Conservation (phyloP, 495 filamentous ascomycete species). For the Neurospora pannonica region DNA sequence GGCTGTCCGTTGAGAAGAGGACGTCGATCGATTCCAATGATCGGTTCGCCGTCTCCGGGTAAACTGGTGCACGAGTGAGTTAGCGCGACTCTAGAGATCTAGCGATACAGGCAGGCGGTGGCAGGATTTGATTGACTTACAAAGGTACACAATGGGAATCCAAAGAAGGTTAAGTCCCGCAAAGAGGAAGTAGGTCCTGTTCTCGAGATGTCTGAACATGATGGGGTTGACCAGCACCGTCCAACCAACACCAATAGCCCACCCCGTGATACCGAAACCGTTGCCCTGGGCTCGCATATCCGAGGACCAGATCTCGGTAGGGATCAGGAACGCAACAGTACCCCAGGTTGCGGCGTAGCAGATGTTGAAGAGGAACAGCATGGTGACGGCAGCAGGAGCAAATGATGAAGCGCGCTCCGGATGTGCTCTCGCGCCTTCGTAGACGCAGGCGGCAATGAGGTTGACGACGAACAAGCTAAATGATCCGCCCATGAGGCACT, state of each 20-base stretch:
- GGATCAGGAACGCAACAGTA: constrained; percentile 10
- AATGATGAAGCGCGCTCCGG: constrained; percentile 7
- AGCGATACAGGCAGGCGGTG: neutral
- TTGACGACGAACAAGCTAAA: constrained; percentile 7
- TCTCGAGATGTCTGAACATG: constrained; percentile 50
- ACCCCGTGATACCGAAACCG: constrained; percentile 10
- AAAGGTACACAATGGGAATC: constrained; percentile 12
- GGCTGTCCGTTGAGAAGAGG: constrained; percentile 40
- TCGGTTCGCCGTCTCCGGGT: constrained; percentile 62
- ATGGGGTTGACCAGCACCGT: constrained; percentile 53
- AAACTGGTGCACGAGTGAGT: constrained; percentile 28
- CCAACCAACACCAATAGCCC: constrained; percentile 41
- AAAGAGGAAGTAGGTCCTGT: constrained; percentile 16
- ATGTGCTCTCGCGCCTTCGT: constrained; percentile 6
- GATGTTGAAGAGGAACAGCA: constrained; percentile 12
- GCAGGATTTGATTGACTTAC: neutral
- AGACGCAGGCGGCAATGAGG: constrained; percentile 5
- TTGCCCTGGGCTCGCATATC: constrained; percentile 10
- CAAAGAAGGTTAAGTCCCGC: constrained; percentile 3
- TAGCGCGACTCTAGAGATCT: constrained; percentile 1
- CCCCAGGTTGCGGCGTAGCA: constrained; percentile 12
- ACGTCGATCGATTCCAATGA: constrained; percentile 65
- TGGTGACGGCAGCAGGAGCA: constrained; percentile 10
- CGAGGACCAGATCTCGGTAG: constrained; percentile 11
- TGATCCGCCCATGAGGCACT: constrained; percentile 7